Evolutionary conservation across 257 asterid species (phyloP).

Genomic region (Jacaranda mimosifolia): DNA sequence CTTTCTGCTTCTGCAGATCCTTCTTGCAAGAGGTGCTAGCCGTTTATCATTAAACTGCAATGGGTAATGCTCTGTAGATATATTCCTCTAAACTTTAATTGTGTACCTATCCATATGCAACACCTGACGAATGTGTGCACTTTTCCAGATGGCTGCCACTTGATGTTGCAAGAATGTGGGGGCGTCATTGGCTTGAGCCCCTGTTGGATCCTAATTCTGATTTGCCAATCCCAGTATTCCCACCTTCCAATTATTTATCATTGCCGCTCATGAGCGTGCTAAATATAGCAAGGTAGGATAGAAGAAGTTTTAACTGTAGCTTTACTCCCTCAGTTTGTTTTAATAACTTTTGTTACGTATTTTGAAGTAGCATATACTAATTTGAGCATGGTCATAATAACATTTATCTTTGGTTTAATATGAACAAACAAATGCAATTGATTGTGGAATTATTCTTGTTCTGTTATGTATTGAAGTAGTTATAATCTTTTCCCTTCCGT

Average conservation of each 20-base stretch:
- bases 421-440: constrained; percentile 5
- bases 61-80: constrained; percentile 58
- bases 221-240: constrained; percentile 64
- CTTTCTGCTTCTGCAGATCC: constrained; percentile 66
- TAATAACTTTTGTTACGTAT: background rate
- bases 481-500: constrained; percentile 6
- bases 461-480: constrained; percentile 1
- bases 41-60: constrained; percentile 93
- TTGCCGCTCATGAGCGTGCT: constrained; percentile 92
- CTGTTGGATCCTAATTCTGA: constrained; percentile 78
- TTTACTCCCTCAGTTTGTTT: background rate
- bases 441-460: constrained; percentile 15
- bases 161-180: constrained; percentile 98
- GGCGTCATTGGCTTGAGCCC: constrained; percentile 98
- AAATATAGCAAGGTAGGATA: constrained; percentile 84
- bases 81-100: constrained; percentile 19
- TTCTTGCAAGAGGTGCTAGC: constrained; percentile 88
- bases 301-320: background rate
- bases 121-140: constrained; percentile 15
- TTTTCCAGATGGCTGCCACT: constrained; percentile 94
- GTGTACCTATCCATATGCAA: constrained; percentile 1
- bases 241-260: constrained; percentile 84
- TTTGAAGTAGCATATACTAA: background rate
- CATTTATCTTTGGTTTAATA: background rate
- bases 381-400: background rate